Evolutionary conservation across 1,284 basidiomycete genomes (phyloP).

Genomic region (Xanthoconium separans): DNA sequence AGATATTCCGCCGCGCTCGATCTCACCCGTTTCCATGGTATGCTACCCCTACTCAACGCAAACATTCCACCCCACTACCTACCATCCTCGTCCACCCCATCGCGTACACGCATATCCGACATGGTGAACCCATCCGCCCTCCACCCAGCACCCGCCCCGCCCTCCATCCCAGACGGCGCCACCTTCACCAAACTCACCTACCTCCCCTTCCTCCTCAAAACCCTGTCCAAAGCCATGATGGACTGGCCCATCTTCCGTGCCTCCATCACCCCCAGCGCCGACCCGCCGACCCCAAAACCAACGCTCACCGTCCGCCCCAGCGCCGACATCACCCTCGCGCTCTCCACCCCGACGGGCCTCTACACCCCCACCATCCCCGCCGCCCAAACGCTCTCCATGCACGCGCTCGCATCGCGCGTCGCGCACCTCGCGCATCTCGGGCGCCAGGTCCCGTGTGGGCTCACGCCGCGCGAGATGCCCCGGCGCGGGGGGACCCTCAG

Average conservation of each 20-base stretch:
- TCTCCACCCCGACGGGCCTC: constrained; percentile 82
- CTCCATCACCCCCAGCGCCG: constrained; percentile 53
- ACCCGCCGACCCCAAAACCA: constrained; percentile 44
- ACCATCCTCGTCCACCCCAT: constrained; percentile 26
- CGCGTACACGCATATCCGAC: constrained; percentile 40
- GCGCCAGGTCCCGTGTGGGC: constrained; percentile 61
- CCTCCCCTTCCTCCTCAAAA: constrained; percentile 86
- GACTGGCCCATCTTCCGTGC: constrained; percentile 83
- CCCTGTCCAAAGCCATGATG: constrained; percentile 75
- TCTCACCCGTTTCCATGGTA: constrained; percentile 71
- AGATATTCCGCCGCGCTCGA: constrained; percentile 83
- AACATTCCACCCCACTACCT: constrained; percentile 67
- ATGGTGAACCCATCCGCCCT: constrained; percentile 52
- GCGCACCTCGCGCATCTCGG: constrained; percentile 63
- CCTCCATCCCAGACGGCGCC: constrained; percentile 43
- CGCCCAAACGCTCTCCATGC: constrained; percentile 60
- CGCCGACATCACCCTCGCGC: constrained; percentile 72
- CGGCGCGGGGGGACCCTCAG: constrained; percentile 76
- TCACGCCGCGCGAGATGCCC: constrained; percentile 65
- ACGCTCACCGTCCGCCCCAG: constrained; percentile 66
- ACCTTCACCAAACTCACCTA: constrained; percentile 73
- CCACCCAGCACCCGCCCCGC: constrained; percentile 40
- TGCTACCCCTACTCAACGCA: constrained; percentile 69
- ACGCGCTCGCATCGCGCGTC: constrained; percentile 65
- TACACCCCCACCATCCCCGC: constrained; percentile 82